Conservation (phyloP, 176 grass and related monocot species). For the Avena insularis region DNA sequence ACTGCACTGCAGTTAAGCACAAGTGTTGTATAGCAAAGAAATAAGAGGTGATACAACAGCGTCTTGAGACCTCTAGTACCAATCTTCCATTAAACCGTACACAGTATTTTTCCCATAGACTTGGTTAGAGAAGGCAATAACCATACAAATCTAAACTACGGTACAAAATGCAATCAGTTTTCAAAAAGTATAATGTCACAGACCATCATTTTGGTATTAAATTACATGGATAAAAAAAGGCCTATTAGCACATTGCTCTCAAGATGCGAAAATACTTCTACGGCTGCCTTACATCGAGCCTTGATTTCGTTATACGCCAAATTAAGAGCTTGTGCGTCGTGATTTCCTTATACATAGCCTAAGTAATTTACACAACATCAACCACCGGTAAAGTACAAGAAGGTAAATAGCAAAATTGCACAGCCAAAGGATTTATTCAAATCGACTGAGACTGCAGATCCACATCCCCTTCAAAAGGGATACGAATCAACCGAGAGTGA, state of each 20-base stretch:
- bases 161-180: background rate
- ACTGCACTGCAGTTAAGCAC: background rate
- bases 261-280: background rate
- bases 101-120: background rate
- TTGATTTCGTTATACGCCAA: background rate
- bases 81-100: background rate
- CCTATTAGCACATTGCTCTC: background rate
- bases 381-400: background rate
- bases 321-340: background rate
- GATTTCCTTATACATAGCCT: background rate
- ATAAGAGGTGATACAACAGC: background rate
- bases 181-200: background rate
- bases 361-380: background rate
- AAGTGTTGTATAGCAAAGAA: background rate
- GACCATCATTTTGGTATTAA: background rate
- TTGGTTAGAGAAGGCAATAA: background rate
- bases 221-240: background rate
- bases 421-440: background rate
- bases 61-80: background rate
- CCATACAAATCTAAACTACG: background rate
- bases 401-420: constrained; percentile 2
- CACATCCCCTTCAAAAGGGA: too few species aligned
- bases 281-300: background rate
- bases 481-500: background rate
- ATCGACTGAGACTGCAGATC: background rate